Conservation (phyloP, 192 early-diverging fungal species). For the Entophlyctis luteolus region DNA sequence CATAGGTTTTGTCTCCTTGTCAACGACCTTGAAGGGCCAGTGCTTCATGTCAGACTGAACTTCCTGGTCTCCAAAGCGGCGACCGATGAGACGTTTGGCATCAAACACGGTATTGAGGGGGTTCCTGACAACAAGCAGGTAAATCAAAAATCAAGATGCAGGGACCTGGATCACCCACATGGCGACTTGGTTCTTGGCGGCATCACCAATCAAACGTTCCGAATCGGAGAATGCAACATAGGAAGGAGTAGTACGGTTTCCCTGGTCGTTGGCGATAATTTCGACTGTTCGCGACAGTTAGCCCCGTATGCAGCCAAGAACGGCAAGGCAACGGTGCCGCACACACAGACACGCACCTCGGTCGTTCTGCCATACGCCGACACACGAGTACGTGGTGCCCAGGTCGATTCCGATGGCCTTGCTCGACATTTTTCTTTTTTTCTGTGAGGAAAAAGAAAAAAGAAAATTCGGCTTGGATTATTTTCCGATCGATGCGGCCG, state of each 20-base stretch:
- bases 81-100: conserved; percentile 98
- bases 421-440: conserved; percentile 34
- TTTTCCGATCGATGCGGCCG: too few relatives aligned
- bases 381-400: conserved; percentile 92
- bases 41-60: conserved; percentile 99
- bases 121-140: too few relatives aligned
- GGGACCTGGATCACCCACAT: too few relatives aligned
- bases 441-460: too few relatives aligned
- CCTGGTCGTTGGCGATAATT: conserved; percentile 99
- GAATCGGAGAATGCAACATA: conserved; percentile 94
- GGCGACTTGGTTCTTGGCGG: conserved; percentile 98
- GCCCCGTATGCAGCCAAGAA: too few relatives aligned
- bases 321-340: too few relatives aligned
- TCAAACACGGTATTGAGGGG: conserved; percentile 97
- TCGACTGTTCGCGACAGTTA: too few relatives aligned
- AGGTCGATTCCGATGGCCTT: conserved; percentile 92
- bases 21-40: conserved; percentile 95
- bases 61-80: conserved; percentile 83
- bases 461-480: too few relatives aligned
- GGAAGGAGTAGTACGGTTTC: conserved; percentile 96
- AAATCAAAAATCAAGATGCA: too few relatives aligned
- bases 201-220: conserved; percentile 98
- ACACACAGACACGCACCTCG: too few relatives aligned
- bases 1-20: conserved; percentile 80
- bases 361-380: conserved; percentile 65